A percentile compares a stretch with the other conserved stretches of the same genome.
These are phyloP conservation scores for Globisporangium cederbergense DNA, from an alignment of 352 stramenopile genomes.

Conservation along the genomic window DNA sequence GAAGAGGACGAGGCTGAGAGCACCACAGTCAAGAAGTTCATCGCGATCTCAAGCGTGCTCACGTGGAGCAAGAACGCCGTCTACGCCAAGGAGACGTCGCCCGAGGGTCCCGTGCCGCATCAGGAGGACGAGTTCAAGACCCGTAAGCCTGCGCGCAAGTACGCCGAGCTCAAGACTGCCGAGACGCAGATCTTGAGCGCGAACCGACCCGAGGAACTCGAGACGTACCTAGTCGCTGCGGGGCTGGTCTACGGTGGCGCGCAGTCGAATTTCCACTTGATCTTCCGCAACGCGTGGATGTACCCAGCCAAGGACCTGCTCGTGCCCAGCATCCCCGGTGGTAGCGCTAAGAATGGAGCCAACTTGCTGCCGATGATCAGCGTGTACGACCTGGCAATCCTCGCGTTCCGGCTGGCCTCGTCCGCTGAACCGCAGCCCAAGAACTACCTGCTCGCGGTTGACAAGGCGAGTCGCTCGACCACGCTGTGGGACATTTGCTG, in stretches of 20 bases:
- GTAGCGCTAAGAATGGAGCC: conserved; percentile 26
- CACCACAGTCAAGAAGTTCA: conserved; percentile 54
- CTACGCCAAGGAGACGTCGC: conserved; percentile 38
- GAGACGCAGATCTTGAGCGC: conserved; percentile 85
- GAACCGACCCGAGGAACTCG: conserved; percentile 50
- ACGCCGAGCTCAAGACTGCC: conserved; percentile 70
- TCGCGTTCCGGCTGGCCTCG: conserved; percentile 44
- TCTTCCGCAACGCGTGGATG: conserved; percentile 80
- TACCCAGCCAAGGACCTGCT: conserved; percentile 46
- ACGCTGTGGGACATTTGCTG: conserved; percentile 63
- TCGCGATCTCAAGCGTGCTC: conserved; percentile 72
- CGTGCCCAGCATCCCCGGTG: conserved; percentile 52
- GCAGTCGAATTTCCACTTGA: conserved; percentile 53
- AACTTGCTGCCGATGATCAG: conserved; percentile 85
- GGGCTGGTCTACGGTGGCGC: conserved; percentile 78
- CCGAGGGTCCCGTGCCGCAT: conserved; percentile 36
- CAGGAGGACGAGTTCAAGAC: conserved; percentile 78
- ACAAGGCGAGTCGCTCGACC: conserved; percentile 45
- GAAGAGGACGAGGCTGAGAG: conserved; percentile 18
- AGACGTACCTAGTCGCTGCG: conserved; percentile 69
- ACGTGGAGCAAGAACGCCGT: conserved; percentile 74
- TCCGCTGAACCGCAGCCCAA: conserved; percentile 32
- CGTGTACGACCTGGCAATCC: conserved; percentile 70
- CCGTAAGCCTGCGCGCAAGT: conserved; percentile 64
- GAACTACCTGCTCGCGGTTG: conserved; percentile 65